A percentile compares a stretch with the other conserved stretches of the same genome.
Evolutionary conservation across 176 grass and related monocot species (phyloP).

Genomic region (Tillandsia leiboldiana): DNA sequence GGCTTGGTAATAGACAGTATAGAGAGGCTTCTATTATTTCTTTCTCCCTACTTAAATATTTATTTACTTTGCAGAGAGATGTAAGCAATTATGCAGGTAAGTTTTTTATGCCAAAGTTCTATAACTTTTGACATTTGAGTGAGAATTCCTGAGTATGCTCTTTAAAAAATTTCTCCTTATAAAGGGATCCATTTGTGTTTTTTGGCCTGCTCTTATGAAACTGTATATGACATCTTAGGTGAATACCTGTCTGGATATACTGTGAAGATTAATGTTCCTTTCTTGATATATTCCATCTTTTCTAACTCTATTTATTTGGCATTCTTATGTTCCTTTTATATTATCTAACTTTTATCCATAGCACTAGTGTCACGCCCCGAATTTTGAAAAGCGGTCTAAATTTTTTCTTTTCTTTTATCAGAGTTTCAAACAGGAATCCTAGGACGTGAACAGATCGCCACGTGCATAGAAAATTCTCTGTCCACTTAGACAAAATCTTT

Average conservation of each 20-base stretch:
- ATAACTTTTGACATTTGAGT: background rate
- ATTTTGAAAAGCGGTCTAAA: too few relatives aligned
- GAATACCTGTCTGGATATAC: background rate
- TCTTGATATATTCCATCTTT: constrained; percentile 1
- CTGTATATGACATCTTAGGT: background rate
- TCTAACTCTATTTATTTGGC: background rate
- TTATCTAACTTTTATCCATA: background rate
- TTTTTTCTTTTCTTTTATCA: too few relatives aligned
- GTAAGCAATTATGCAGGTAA: constrained; percentile 27
- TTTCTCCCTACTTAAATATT: background rate
- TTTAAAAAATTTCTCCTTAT: background rate
- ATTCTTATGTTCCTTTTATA: constrained; percentile 9
- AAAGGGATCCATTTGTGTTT: background rate
- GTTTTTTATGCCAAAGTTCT: constrained; percentile 4
- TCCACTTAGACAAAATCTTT: too few relatives aligned
- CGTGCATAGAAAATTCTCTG: too few relatives aligned
- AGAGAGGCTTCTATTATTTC: background rate
- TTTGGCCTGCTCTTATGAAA: background rate
- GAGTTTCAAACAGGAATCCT: too few relatives aligned
- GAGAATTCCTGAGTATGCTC: background rate
- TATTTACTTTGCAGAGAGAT: background rate
- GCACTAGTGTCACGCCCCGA: background rate
- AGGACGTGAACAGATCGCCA: too few relatives aligned
- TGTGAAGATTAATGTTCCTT: background rate
- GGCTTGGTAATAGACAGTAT: background rate